Conservation (phyloP, 345 rosid genomes). For the Lepidium africanum region DNA sequence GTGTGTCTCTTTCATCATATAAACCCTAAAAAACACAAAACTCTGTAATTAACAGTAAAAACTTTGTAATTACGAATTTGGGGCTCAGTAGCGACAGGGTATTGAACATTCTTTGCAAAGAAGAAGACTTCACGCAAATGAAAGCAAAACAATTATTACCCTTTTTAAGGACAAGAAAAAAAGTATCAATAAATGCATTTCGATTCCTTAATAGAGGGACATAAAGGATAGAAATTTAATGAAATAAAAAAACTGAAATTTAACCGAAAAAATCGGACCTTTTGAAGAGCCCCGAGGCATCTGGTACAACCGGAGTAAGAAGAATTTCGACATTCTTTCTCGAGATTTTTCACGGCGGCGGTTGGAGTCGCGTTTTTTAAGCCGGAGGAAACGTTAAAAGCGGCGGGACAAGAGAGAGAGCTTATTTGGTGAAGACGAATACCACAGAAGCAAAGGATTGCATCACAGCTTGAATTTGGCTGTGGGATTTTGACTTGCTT, state of each 20-base stretch:
- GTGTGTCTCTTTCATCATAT: constrained; percentile 15
- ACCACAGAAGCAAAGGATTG: constrained; percentile 89
- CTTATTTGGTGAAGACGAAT: constrained; percentile 92
- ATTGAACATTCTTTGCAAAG: constrained; percentile 12
- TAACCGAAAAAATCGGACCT: constrained; percentile 33
- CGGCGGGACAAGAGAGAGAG: constrained; percentile 92
- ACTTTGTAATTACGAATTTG: not conserved
- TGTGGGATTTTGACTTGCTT: constrained; percentile 79
- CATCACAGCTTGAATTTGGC: constrained; percentile 78
- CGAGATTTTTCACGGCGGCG: constrained; percentile 74
- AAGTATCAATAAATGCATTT: constrained; percentile 18
- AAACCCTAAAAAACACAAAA: not conserved
- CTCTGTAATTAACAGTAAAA: not conserved
- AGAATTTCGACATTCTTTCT: constrained; percentile 83
- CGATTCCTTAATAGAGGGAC: constrained; percentile 3
- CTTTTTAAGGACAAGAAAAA: not conserved
- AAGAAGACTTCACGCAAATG: constrained; percentile 15
- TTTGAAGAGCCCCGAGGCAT: constrained; percentile 93
- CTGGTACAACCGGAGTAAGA: constrained; percentile 90
- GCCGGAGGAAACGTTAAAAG: constrained; percentile 67
- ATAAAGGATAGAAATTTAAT: constrained; percentile 12
- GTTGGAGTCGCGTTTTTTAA: constrained; percentile 79
- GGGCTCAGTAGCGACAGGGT: constrained; percentile 13
- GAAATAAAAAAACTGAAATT: not conserved
- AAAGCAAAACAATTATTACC: constrained; percentile 15